Evolutionary conservation across 2,329 filamentous ascomycete species (phyloP), one percentile per base, ranked within the genome.

Genomic region (Neurospora sp.): DNA sequence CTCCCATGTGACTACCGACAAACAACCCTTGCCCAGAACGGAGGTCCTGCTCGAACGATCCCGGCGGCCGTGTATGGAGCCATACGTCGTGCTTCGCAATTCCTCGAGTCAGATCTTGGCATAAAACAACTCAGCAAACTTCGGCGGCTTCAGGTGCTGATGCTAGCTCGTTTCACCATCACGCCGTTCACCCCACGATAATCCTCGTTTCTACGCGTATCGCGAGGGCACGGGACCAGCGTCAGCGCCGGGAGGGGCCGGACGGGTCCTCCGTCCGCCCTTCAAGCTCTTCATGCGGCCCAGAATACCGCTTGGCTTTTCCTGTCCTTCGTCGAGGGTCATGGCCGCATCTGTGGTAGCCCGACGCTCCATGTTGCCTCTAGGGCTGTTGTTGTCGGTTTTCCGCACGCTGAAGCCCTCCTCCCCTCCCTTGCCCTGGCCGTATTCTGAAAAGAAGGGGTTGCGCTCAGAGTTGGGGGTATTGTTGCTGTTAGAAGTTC

Each of bases 381-480:
- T 86, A 1, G 90, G 89, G 75, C 87, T 90, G 75, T 72, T 80
- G 74, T 73, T 79, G 15, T 80, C 79, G 4, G 78, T 80, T 52
- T 79, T 77, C 62, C 80, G 81, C 46, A 86, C 81, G 23, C 78
- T 82, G 68, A 87, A 82, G n/a, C 75, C 79, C 43, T 84, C 82
- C 66, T 89, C 87, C 46, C 84, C 81, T 66, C 83, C 84, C 75
- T 84, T 86, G 73, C 79, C 88, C 67, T 85, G 83, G 73, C 90
- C 87, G 74, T 91, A 97, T 73, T 97, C 93, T 68, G 88, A 86
- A 79, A 93, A 94, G 82, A 96, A 97, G 0, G 93, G 93, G 78
- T 95, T 96, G 71, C 83, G 82, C 71, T 89, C 87, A 73, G 83
- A 79, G 36, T 77, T 71, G 28, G 79, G 77, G 17, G 79, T 72